Evolutionary conservation across 208 protist genomes (phyloP), one percentile per base, ranked within the genome.

Genomic region (Zelonia costaricensis): DNA sequence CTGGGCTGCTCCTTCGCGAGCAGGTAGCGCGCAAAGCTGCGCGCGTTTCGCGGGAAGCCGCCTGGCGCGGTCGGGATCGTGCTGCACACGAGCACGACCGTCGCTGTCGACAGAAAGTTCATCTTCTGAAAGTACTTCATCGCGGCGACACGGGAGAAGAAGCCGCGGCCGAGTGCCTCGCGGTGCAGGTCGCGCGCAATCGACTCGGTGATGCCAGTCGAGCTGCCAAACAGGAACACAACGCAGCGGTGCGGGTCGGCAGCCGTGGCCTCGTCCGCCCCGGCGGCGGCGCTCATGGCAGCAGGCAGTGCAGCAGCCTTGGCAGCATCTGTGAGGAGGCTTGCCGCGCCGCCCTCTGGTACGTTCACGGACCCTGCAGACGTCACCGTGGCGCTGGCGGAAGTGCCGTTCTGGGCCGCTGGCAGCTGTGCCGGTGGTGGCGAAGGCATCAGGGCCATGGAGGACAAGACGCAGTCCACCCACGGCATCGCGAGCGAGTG

Each of bases 171-270:
- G 40, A 74, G 65, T 0, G 83, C 83, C 13, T 81, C 68, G 36
- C 45, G 57, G 59, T 82, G 76, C 12, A 86, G 20, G 44, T 86
- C 74, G 15, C 80, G 69, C 6, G 81, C 80, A 45, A 91, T 82
- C 0, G 75, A 74, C 55, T 91, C 82, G 6, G 76, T 44, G 22
- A 74, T 78, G 18, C 76, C 84, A 5, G 78, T 86, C 13, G 62
- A 63, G 55, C 67, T 78, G 25, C 76, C 84, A 51, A 78, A 88
- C 15, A 88, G 62, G 36, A 91, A 82, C n/a, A 86, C 47, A 13
- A 90, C 60, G 45, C 40, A 62, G 16, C 62, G 43, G 40, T 51
- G 48, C 39, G 30, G 60, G 42, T 66, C 40, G 8, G 51, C 33
- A 47, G 13, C 20, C 2, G 12, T 23, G 38, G 12, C 5, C 22